Conservation (phyloP, 2,329 filamentous ascomycete species). For the Penicillium glabrum region DNA sequence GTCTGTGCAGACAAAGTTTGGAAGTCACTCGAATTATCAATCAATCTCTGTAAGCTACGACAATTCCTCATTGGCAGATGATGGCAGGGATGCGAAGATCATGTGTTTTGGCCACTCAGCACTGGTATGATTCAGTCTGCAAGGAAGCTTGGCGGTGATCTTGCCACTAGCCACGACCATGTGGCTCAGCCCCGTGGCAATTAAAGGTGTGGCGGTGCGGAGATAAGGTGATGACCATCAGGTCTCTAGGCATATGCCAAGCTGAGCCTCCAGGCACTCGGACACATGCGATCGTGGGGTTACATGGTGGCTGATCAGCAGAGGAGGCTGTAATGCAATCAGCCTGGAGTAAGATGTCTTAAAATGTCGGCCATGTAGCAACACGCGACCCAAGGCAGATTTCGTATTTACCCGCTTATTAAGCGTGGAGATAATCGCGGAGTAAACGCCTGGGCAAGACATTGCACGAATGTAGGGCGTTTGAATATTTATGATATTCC, state of each 20-base stretch:
- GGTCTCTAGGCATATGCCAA: background rate
- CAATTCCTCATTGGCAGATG: background rate
- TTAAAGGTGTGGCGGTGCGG: background rate
- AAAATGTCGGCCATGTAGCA: background rate
- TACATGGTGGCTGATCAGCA: background rate
- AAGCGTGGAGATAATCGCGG: no score
- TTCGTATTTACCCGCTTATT: background rate
- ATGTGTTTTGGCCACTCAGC: background rate
- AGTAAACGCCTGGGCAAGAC: no score
- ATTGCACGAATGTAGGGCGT: no score
- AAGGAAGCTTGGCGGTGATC: background rate
- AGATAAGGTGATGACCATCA: background rate
- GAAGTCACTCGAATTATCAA: background rate
- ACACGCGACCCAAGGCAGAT: background rate
- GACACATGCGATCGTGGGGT: background rate
- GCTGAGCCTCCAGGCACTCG: background rate
- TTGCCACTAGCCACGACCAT: background rate
- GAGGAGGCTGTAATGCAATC: background rate
- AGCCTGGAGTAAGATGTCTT: background rate
- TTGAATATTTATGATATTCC: background rate
- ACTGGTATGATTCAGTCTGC: background rate
- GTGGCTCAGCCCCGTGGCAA: conserved; percentile 1
- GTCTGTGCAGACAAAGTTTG: background rate
- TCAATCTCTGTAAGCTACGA: background rate
- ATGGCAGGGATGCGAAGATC: background rate